Percentiles rank a stretch among this genome's conserved stretches.
These are phyloP conservation scores for Cucurbita pepo DNA, from an alignment of 306 rosid genomes.

Conservation along the genomic window DNA sequence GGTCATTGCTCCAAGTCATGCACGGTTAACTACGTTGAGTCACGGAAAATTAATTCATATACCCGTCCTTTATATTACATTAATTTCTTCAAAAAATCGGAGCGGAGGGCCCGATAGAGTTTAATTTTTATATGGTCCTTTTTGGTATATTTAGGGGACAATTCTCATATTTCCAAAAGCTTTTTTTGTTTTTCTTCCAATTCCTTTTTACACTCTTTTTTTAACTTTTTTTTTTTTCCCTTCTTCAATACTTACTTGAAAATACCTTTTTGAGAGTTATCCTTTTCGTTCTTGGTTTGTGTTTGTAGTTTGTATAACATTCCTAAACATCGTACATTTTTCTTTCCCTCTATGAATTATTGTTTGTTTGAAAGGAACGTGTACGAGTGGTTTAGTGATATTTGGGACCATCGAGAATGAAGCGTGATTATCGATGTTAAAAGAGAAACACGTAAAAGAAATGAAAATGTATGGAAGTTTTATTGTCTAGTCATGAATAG, in stretches of 20 bases:
- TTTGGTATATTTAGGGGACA: neutral
- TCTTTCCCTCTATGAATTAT: neutral
- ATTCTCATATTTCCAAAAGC: neutral
- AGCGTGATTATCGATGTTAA: neutral
- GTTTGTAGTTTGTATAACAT: neutral
- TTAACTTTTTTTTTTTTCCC: neutral
- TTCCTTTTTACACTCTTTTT: neutral
- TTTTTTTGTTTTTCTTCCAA: neutral
- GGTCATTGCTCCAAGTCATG: too few species aligned
- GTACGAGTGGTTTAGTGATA: neutral
- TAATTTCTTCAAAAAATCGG: neutral
- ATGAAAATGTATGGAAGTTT: too few species aligned
- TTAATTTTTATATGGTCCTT: neutral
- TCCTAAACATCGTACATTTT: neutral
- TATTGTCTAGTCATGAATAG: too few species aligned
- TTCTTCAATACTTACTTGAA: neutral
- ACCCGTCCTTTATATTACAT: too few species aligned
- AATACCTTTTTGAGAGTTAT: neutral
- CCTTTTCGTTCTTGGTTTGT: neutral
- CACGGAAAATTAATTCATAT: too few species aligned
- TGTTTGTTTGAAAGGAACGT: neutral
- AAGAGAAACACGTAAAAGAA: neutral
- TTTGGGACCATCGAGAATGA: neutral
- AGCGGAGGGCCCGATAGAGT: neutral
- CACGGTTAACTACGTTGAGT: too few species aligned